Conservation (phyloP, 2,329 filamentous ascomycete species). For the Parafenestella ontariensis region DNA sequence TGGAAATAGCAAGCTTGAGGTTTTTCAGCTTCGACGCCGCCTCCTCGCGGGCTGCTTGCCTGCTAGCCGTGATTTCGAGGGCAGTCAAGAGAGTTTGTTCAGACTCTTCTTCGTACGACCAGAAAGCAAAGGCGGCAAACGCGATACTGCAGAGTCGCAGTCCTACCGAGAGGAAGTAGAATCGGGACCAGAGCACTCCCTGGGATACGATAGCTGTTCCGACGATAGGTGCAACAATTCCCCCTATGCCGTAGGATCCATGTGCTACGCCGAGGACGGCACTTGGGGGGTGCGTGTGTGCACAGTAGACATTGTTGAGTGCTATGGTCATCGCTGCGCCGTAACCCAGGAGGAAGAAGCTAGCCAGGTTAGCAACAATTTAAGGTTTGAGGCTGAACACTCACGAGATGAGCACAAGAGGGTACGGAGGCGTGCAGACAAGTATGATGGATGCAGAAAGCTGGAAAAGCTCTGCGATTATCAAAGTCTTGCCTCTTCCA, state of each 20-base stretch:
- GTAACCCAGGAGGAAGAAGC: slow-evolving; percentile 72
- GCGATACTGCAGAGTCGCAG: slow-evolving; percentile 64
- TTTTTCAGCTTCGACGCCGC: slow-evolving; percentile 57
- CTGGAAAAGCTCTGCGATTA: slow-evolving; percentile 65
- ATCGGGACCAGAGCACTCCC: slow-evolving; percentile 70
- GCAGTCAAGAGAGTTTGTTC: slow-evolving; percentile 53
- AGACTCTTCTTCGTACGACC: slow-evolving; percentile 70
- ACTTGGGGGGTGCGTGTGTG: slow-evolving; percentile 60
- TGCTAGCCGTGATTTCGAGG: slow-evolving; percentile 54
- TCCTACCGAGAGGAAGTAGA: slow-evolving; percentile 72
- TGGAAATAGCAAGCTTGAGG: slow-evolving; percentile 59
- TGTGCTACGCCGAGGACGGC: slow-evolving; percentile 68
- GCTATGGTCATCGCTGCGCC: slow-evolving; percentile 61
- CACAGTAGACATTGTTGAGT: slow-evolving; percentile 64
- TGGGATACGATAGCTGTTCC: slow-evolving; percentile 75
- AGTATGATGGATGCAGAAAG: slow-evolving; percentile 69
- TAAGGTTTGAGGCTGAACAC: slow-evolving; percentile 7
- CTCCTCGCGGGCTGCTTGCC: slow-evolving; percentile 41
- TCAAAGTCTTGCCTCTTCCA: slow-evolving; percentile 70
- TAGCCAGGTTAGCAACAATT: slow-evolving; percentile 28
- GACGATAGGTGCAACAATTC: slow-evolving; percentile 70
- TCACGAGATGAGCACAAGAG: slow-evolving; percentile 64
- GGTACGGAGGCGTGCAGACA: slow-evolving; percentile 72
- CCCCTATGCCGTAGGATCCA: slow-evolving; percentile 64
- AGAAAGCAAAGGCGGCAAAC: slow-evolving; percentile 72